phyloP scores from a whole-genome alignment of 2,329 filamentous ascomycete genomes.

The Beauveria bassiana region DNA sequence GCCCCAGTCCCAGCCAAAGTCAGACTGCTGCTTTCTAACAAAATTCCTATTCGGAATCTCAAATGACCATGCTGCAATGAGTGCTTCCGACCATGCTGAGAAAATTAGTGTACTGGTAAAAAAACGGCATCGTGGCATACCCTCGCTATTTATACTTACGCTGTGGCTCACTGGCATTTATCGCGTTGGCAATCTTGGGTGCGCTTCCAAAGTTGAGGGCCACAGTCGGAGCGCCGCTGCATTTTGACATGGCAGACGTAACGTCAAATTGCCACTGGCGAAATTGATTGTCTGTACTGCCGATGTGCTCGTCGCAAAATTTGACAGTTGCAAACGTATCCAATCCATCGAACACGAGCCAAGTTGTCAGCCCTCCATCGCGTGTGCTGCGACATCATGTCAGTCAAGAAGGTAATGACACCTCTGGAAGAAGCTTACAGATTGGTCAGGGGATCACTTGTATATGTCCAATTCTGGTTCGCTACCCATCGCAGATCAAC shows the following conservation, averaged over 20 bases:
- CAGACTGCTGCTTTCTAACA: slow-evolving; percentile 53
- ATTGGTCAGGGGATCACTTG: slow-evolving; percentile 23
- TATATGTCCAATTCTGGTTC: slow-evolving; percentile 50
- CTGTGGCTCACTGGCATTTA: slow-evolving; percentile 1
- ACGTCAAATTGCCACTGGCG: slow-evolving; percentile 54
- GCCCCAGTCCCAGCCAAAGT: slow-evolving; percentile 61
- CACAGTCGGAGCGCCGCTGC: slow-evolving; percentile 1
- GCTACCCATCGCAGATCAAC: slow-evolving; percentile 54
- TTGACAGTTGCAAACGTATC: slow-evolving; percentile 52
- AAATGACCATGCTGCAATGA: slow-evolving; percentile 1
- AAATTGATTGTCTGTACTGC: slow-evolving; percentile 54
- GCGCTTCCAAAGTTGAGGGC: slow-evolving; percentile 18
- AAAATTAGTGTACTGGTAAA: background rate
- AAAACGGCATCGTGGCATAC: background rate
- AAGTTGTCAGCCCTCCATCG: slow-evolving; percentile 30
- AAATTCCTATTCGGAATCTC: slow-evolving; percentile 6
- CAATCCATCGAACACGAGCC: slow-evolving; percentile 53
- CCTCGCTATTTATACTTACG: background rate
- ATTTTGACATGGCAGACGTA: slow-evolving; percentile 31
- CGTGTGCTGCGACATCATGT: slow-evolving; percentile 8
- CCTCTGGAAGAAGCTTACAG: slow-evolving; percentile 22
- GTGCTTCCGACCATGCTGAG: background rate
- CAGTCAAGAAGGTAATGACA: background rate
- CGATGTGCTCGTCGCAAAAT: slow-evolving; percentile 46
- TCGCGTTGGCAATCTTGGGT: slow-evolving; percentile 12